phyloP scores from a whole-genome alignment of 75 land plant genomes.

The Sequoiadendron giganteum region DNA sequence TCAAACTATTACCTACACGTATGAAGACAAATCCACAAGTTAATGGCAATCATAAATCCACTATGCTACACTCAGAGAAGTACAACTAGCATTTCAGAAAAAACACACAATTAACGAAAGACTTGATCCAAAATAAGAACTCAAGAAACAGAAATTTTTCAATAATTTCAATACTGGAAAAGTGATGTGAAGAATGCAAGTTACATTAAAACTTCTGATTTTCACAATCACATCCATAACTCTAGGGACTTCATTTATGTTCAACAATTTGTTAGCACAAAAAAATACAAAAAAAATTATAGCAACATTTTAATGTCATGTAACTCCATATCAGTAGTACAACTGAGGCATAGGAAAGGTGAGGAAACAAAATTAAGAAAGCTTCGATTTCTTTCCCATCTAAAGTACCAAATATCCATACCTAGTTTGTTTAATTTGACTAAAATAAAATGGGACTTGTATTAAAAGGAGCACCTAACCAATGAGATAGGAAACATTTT shows the following conservation, averaged over 20 bases:
- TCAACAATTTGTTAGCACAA: not conserved
- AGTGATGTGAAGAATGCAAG: not conserved
- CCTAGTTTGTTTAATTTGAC: not conserved
- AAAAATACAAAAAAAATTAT: not conserved
- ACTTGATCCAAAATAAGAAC: not conserved
- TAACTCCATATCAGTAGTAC: not conserved
- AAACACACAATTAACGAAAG: not conserved
- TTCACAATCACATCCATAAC: not conserved
- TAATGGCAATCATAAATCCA: not conserved
- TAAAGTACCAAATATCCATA: not conserved
- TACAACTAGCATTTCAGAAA: not conserved
- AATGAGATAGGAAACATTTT: not conserved
- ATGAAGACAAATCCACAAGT: not conserved
- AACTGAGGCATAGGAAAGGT: not conserved
- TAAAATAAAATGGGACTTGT: not conserved
- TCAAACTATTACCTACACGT: not conserved
- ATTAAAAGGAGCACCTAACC: not conserved
- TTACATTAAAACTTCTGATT: not conserved
- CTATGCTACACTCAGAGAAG: not conserved
- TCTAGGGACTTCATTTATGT: not conserved
- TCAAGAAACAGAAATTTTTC: not conserved
- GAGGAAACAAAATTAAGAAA: not conserved
- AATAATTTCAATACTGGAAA: not conserved
- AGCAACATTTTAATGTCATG: not conserved
- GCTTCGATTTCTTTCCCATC: not conserved